Base-by-base conservation (phyloP, 352 stramenopile species). In the Phytophthora cajani region DNA sequence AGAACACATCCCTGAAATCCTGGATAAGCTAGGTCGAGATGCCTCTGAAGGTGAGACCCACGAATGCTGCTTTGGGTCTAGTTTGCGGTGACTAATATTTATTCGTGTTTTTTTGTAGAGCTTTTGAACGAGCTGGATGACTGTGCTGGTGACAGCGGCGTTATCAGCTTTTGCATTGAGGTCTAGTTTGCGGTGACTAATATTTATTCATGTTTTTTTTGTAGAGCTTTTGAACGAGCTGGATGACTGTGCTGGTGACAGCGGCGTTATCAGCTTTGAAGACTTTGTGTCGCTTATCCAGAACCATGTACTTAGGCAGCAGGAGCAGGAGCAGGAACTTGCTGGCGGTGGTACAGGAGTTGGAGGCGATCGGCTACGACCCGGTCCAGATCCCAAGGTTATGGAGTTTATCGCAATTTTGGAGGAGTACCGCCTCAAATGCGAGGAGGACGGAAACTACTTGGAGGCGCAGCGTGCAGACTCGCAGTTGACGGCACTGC, bases 361-460 rank as follows among this genome's bases (percentile, higher is more conserved):
- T 60, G 44, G 40, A 25, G 77, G 67, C 21, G 83, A 88, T 67
- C 68, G 76, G 21, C 81, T 90, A 27, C 82, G 71, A 1, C 50
- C 87, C n/a, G 87, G 83, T 1, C 82, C 91, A 3, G 92, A 98
- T 61, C 90, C 92, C 1, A 98, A 98, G 56, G 92, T 98, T 7
- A 85, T 98, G 67, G 92, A 98, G 74, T 98, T 98, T 67, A 90
- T 98, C 60, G 75, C 84, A 17, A 98, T 98, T 52, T 65, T 98
- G 27, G 94, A 98, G 63, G 93, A 98, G 66, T 98, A 98, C 74
- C 89, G 94, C 6, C 62, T 95, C 16, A 98, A 98, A 69, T 98
- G 94, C 73, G 95, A 98, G 68, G 88, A 97, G 55, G 93, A 98
- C 54, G 94, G 95, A 50, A 98, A 98, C 60, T 98, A 98, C 74